Evolutionary conservation across 2,329 filamentous ascomycete species (phyloP).

Genomic region (Fusarium sp.): DNA sequence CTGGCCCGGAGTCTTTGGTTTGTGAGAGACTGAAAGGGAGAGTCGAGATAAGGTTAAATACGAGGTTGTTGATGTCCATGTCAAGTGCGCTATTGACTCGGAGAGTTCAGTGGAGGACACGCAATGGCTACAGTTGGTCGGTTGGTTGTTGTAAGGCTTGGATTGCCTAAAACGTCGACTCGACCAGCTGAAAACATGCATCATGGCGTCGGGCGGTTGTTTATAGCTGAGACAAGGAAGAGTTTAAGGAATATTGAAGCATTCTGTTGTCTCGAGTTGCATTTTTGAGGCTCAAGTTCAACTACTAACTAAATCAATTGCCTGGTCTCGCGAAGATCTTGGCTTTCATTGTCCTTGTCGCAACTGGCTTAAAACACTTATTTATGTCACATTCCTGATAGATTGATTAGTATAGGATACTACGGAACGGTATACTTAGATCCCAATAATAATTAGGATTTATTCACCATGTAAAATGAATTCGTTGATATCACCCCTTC

Average conservation of each 20-base stretch:
- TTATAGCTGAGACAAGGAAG: slow-evolving; percentile 10
- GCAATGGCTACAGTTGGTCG: slow-evolving; percentile 1
- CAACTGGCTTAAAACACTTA: slow-evolving; percentile 15
- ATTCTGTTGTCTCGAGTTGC: neutral
- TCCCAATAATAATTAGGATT: neutral
- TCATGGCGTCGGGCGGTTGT: neutral
- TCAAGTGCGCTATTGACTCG: neutral
- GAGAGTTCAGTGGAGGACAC: slow-evolving; percentile 12
- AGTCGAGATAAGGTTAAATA: neutral
- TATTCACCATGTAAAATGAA: neutral
- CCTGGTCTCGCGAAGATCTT: neutral
- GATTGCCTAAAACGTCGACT: slow-evolving; percentile 27
- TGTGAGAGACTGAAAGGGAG: neutral
- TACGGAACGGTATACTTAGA: neutral
- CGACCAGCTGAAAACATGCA: slow-evolving; percentile 4
- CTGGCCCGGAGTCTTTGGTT: slow-evolving; percentile 20
- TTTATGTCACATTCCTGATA: neutral
- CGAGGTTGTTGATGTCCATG: neutral
- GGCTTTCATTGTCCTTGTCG: neutral
- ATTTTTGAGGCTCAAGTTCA: neutral
- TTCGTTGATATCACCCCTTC: neutral
- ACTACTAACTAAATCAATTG: neutral
- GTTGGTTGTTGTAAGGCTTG: slow-evolving; percentile 1
- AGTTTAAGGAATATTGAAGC: neutral
- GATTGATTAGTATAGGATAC: neutral